phyloP scores from a whole-genome alignment of 163 green algal species.

The Coccomyxa subellipsoidea region DNA sequence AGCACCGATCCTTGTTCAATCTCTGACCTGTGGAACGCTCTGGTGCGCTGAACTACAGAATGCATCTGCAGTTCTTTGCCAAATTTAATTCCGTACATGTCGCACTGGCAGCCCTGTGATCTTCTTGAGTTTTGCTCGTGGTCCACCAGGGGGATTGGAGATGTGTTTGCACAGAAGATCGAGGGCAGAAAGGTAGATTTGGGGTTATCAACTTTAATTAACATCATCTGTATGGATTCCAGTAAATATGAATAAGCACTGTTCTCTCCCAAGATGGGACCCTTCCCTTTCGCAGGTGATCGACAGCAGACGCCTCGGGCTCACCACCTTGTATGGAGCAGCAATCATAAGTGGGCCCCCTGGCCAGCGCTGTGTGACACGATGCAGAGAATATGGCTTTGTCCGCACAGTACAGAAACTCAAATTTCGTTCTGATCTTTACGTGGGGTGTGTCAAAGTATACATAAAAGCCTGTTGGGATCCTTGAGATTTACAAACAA shows the following conservation, averaged over 20 bases:
- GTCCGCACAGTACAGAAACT: too few species aligned
- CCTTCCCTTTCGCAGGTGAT: background rate
- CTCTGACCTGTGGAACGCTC: background rate
- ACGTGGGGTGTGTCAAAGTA: too few species aligned
- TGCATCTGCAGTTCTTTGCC: too few species aligned
- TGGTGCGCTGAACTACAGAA: background rate
- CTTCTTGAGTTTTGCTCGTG: background rate
- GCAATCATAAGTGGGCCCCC: background rate
- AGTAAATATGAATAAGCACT: background rate
- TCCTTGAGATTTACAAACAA: too few species aligned
- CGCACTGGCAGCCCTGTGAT: too few species aligned
- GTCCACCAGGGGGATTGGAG: background rate
- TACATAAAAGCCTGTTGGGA: too few species aligned
- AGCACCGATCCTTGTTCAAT: background rate
- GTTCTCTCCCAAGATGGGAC: background rate
- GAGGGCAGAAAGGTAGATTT: background rate
- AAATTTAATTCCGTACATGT: too few species aligned
- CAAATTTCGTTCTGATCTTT: too few species aligned
- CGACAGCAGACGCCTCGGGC: background rate
- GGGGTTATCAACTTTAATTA: background rate
- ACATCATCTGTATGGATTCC: too few species aligned
- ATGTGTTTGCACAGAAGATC: background rate
- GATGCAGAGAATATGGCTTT: too few species aligned
- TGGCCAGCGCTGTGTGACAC: too few species aligned
- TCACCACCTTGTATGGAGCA: background rate